Evolutionary conservation across 257 asterid genomes (phyloP).

Genomic region (Rhazya stricta): DNA sequence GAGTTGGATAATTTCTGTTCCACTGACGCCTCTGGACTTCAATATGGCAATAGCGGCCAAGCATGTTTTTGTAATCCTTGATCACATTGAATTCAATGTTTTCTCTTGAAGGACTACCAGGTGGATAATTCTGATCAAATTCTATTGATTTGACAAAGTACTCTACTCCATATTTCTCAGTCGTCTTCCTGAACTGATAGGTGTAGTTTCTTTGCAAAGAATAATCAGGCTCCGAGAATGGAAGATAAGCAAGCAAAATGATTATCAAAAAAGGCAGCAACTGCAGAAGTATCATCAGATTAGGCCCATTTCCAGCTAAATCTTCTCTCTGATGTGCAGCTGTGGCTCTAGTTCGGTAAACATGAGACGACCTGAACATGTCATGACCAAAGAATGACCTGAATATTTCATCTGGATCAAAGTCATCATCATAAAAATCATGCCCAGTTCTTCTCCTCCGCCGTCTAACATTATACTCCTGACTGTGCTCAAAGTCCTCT

Average conservation of each 20-base stretch:
- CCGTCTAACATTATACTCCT: slow-evolving; percentile 46
- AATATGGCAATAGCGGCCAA: slow-evolving; percentile 84
- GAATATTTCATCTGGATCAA: slow-evolving; percentile 89
- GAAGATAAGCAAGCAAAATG: slow-evolving; percentile 87
- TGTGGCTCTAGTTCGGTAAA: slow-evolving; percentile 62
- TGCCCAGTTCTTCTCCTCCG: slow-evolving; percentile 60
- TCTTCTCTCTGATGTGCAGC: slow-evolving; percentile 65
- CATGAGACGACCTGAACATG: slow-evolving; percentile 56
- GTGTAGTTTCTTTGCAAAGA: slow-evolving; percentile 80
- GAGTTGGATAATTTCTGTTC: slow-evolving; percentile 80
- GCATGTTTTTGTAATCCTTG: slow-evolving; percentile 75
- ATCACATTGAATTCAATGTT: slow-evolving; percentile 64
- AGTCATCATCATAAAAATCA: slow-evolving; percentile 58
- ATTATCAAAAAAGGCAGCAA: slow-evolving; percentile 74
- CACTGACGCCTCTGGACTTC: slow-evolving; percentile 98
- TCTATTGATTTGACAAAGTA: slow-evolving; percentile 68
- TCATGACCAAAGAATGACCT: slow-evolving; percentile 87
- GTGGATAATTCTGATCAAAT: slow-evolving; percentile 62
- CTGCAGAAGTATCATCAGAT: slow-evolving; percentile 69
- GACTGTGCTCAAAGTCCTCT: slow-evolving; percentile 63
- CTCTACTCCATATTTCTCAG: slow-evolving; percentile 67
- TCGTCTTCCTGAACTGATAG: slow-evolving; percentile 66
- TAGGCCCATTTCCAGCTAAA: slow-evolving; percentile 56
- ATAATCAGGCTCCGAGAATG: slow-evolving; percentile 91
- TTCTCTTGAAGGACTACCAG: slow-evolving; percentile 51